Evolutionary conservation across 148 eudicot species (phyloP).

Genomic region (Tetragonia tetragonoides): DNA sequence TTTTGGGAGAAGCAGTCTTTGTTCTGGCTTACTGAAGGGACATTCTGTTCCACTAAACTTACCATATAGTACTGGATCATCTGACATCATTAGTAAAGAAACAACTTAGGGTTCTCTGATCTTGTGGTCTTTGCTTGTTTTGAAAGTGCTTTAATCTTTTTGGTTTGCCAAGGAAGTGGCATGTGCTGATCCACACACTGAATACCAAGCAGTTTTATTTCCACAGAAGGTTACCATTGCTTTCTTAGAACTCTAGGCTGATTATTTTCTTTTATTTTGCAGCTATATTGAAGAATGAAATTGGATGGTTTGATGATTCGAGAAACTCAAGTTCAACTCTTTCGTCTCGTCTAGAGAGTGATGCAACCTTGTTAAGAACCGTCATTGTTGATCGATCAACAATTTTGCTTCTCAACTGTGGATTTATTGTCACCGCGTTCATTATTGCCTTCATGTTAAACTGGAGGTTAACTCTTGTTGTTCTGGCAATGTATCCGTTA

Average conservation of each 20-base stretch:
- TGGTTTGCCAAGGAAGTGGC: background rate
- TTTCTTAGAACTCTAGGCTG: background rate
- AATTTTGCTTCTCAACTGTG: constrained; percentile 73
- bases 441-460: constrained; percentile 77
- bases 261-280: constrained; percentile 36
- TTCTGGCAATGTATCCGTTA: constrained; percentile 80
- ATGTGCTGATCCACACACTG: background rate
- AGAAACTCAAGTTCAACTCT: constrained; percentile 83
- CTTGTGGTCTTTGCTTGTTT: background rate
- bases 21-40: too few relatives aligned
- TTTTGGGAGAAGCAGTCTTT: too few relatives aligned
- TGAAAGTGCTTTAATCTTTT: background rate
- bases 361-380: constrained; percentile 70
- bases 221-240: background rate
- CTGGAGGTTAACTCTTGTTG: constrained; percentile 88
- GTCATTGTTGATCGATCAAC: constrained; percentile 81
- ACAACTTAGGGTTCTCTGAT: background rate
- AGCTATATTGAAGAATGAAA: constrained; percentile 94
- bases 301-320: constrained; percentile 89
- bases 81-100: background rate
- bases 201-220: background rate
- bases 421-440: constrained; percentile 76
- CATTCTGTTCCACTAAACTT: too few relatives aligned
- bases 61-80: background rate
- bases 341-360: constrained; percentile 88